A percentile compares a stretch with the other conserved stretches of the same genome.
These are phyloP conservation scores for Populus hybrid DNA, from an alignment of 441 rosid genomes.

Conservation along the genomic window DNA sequence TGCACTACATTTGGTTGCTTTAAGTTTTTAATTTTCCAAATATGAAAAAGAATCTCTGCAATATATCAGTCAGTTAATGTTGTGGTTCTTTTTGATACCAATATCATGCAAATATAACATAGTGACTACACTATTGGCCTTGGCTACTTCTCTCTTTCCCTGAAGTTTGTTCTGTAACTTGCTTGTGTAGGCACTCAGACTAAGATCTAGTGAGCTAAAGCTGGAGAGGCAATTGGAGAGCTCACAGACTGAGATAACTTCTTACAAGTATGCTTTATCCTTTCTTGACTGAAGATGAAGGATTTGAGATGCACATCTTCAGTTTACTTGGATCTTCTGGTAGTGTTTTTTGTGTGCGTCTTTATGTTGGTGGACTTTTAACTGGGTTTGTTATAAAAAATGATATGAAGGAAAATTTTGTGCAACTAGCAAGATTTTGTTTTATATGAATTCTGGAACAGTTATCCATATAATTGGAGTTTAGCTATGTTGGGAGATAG, in stretches of 20 bases:
- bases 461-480: background rate
- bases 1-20: background rate
- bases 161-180: constrained; percentile 11
- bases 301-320: background rate
- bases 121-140: background rate
- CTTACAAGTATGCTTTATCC: constrained; percentile 63
- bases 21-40: background rate
- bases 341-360: background rate
- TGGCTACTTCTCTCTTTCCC: constrained; percentile 4
- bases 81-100: background rate
- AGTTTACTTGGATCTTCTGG: constrained; percentile 4
- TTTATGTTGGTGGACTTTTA: background rate
- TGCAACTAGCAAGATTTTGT: background rate
- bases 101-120: background rate
- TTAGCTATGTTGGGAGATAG: background rate
- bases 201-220: constrained; percentile 90
- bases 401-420: background rate
- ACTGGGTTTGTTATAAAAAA: background rate
- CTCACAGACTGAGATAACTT: constrained; percentile 62
- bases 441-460: background rate
- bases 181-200: constrained; percentile 73
- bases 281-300: constrained; percentile 16
- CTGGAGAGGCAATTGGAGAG: constrained; percentile 88
- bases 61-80: background rate
- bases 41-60: background rate